Base-by-base conservation (phyloP, 2,329 filamentous ascomycete genomes). In the Diaporthe ilicicola region DNA sequence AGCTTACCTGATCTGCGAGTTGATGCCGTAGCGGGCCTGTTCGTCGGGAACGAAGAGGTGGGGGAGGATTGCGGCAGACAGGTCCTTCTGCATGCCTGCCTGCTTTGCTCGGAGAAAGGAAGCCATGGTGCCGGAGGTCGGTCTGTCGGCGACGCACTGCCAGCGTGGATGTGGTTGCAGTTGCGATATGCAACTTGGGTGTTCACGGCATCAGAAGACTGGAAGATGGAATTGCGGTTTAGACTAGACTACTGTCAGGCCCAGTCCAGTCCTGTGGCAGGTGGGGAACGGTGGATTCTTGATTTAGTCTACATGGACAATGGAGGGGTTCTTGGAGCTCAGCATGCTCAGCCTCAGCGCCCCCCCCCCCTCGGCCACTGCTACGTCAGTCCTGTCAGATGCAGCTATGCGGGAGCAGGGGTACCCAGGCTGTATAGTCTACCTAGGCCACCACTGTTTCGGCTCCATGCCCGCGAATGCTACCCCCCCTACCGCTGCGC, bases 61-160 rank as follows among this genome's bases (percentile, higher is more conserved):
- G 46, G 94, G 89, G 22, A 90, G 86, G 74, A 98, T 90, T 75
- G 92, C 93, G 22, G 91, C 91, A 66, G 95, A 97, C 75, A 99
- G 88, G 83, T 98, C 96, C 82, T 92, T 93, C 80, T 94, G 92
- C 76, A 99, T 92, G 78, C 96, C 96, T 70, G 94, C 90, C 87
- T 98, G 96, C 87, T 97, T 98, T 76, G 93, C 93, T 80, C 96
- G 89, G 74, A 99, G 85, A 80, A 98, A 95, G 77, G 93, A 90
- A 69, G 95, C 91, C 95, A 98, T 98, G 3, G 59, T 73, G 70
- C 22, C 17, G 17, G 61, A 3, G n/a, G 17, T 13, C 29, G 53
- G 53, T 32, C 42, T 56, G 37, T 51, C 66, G 53, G 53, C 42
- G 51, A 48, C 15, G 44, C 29, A 22, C 22, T 50, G 22, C 22